These are phyloP conservation scores for Neurospora sp. DNA, from an alignment of 495 filamentous ascomycete species.

Conservation along the genomic window DNA sequence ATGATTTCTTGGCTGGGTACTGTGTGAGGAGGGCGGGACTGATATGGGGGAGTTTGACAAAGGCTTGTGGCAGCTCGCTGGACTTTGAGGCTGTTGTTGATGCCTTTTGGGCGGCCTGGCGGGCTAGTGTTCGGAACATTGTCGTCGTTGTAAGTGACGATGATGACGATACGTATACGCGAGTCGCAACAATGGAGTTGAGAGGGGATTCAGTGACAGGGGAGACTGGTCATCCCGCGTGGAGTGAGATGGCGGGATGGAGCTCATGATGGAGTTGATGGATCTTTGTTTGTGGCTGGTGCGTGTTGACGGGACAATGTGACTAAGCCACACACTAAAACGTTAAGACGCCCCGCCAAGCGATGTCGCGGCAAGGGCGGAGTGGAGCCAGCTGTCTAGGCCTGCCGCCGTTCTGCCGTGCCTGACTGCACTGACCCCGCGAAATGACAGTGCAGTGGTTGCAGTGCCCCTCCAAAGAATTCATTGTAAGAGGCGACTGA, in stretches of 20 bases:
- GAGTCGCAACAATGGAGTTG: background rate
- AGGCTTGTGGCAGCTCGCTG: background rate
- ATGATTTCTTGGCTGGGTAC: slow-evolving; percentile 54
- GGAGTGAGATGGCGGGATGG: background rate
- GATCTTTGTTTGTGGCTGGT: background rate
- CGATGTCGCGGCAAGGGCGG: background rate
- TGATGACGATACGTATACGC: background rate
- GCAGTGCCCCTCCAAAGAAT: background rate
- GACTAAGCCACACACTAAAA: background rate
- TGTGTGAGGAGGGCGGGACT: slow-evolving; percentile 50
- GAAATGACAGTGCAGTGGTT: background rate
- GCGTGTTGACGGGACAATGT: background rate
- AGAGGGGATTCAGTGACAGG: background rate
- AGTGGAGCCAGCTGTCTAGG: background rate
- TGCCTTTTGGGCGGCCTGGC: background rate
- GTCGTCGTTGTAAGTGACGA: background rate
- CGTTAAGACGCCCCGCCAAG: background rate
- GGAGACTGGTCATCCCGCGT: background rate
- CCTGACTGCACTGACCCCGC: background rate
- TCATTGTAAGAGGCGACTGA: background rate
- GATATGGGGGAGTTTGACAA: background rate
- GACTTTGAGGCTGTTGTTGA: background rate
- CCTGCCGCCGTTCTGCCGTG: background rate
- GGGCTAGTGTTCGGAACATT: background rate
- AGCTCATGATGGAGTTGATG: background rate